Evolutionary conservation across 352 stramenopile genomes (phyloP).

Genomic region (Pythium volutum): DNA sequence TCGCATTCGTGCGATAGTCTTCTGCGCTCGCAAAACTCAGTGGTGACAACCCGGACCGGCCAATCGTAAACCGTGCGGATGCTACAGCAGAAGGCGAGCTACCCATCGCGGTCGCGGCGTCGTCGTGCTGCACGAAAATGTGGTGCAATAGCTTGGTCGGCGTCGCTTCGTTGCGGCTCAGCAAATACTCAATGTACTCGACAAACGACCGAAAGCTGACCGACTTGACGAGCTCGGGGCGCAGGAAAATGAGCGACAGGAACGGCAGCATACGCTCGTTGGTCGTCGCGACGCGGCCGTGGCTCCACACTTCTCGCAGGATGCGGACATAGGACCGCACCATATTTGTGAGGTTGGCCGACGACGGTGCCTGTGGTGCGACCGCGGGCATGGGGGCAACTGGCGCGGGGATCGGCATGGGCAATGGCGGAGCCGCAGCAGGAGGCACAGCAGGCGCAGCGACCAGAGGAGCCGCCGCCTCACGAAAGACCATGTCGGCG

Average conservation of each 20-base stretch:
- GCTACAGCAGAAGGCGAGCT: neutral
- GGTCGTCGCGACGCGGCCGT: conserved; percentile 5
- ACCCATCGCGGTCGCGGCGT: neutral
- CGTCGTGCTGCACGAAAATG: conserved; percentile 32
- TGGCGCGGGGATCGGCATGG: neutral
- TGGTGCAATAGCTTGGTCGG: conserved; percentile 50
- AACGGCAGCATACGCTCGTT: conserved; percentile 17
- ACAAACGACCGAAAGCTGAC: conserved; percentile 50
- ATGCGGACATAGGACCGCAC: conserved; percentile 14
- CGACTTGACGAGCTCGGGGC: conserved; percentile 30
- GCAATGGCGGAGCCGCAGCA: neutral
- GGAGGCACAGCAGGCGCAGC: neutral
- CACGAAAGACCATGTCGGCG: too few relatives aligned
- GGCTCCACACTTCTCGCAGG: conserved; percentile 15
- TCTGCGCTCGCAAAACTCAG: conserved; percentile 10
- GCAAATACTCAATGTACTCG: conserved; percentile 65
- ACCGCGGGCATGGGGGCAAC: neutral
- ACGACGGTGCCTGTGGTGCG: neutral
- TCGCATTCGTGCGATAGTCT: conserved; percentile 11
- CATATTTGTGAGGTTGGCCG: conserved; percentile 11
- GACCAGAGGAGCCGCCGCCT: too few relatives aligned
- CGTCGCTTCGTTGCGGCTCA: conserved; percentile 35
- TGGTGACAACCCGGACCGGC: conserved; percentile 1
- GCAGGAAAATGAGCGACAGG: conserved; percentile 31
- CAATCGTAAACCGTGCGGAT: conserved; percentile 12